Percentiles rank a stretch among this genome's conserved stretches.
Conservation (phyloP, 495 filamentous ascomycete genomes). For the Ascobolus immersus region DNA sequence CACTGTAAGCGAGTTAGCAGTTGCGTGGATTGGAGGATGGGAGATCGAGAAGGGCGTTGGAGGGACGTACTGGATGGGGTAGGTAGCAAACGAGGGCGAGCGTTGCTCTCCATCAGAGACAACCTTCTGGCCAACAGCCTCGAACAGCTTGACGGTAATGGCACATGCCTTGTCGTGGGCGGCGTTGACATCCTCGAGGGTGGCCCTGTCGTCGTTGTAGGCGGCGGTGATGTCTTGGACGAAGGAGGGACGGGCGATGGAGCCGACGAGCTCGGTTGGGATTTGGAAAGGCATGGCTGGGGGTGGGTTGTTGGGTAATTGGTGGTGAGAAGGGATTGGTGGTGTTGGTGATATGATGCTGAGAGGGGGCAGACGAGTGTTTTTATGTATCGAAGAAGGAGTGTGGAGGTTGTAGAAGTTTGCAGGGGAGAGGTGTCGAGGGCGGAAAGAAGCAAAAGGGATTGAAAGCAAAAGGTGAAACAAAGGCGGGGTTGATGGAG, state of each 20-base stretch:
- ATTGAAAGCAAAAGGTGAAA: no score
- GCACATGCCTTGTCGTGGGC: conserved; percentile 21
- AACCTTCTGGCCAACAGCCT: conserved; percentile 16
- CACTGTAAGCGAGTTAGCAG: background rate
- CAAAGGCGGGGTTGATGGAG: no score
- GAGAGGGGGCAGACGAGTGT: no score
- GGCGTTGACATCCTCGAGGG: conserved; percentile 11
- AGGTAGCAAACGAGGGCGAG: conserved; percentile 21
- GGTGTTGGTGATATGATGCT: no score
- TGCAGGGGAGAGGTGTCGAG: no score
- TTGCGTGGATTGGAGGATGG: background rate
- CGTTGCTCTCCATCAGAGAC: conserved; percentile 22
- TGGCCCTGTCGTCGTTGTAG: conserved; percentile 18
- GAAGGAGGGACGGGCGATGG: conserved; percentile 19
- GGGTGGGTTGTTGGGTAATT: no score
- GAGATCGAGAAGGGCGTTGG: background rate
- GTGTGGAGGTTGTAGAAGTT: no score
- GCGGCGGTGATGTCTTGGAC: conserved; percentile 19
- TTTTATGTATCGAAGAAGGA: no score
- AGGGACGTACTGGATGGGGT: conserved; percentile 13
- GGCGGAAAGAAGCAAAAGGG: no score
- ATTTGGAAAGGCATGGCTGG: no score
- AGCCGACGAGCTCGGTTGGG: conserved; percentile 21
- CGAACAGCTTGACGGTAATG: conserved; percentile 19
- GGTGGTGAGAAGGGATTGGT: no score